Evolutionary conservation across 306 rosid species (phyloP).

Genomic region (Cicer judaicum): DNA sequence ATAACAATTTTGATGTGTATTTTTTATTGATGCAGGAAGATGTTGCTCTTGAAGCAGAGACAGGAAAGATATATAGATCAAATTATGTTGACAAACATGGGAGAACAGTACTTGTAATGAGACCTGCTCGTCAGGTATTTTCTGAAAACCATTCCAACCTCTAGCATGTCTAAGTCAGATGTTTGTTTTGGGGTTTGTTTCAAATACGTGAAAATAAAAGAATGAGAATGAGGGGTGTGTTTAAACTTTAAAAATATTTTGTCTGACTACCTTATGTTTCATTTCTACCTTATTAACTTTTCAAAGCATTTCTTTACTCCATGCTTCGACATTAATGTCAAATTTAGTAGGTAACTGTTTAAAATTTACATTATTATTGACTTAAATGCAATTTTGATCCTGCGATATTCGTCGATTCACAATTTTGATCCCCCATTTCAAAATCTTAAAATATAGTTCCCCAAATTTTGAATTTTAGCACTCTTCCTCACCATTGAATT

Average conservation of each 20-base stretch:
- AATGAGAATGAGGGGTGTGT: constrained; percentile 21
- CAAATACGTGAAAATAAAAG: constrained; percentile 27
- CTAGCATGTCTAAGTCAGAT: constrained; percentile 32
- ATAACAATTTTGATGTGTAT: not conserved
- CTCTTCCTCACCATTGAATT: too few species aligned
- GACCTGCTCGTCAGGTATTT: constrained; percentile 83
- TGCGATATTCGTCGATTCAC: too few species aligned
- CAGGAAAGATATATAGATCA: constrained; percentile 76
- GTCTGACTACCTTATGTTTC: constrained; percentile 12
- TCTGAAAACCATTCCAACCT: constrained; percentile 33
- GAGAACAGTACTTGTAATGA: constrained; percentile 77
- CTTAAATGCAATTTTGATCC: too few species aligned
- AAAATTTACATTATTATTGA: not conserved
- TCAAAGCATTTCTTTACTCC: constrained; percentile 5
- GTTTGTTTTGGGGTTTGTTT: constrained; percentile 20
- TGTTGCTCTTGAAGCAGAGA: constrained; percentile 77
- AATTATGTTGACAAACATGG: constrained; percentile 70
- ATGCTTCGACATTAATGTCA: not conserved
- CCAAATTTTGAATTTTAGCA: too few species aligned
- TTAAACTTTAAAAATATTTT: constrained; percentile 3
- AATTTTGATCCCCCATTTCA: too few species aligned
- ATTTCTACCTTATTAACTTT: constrained; percentile 25
- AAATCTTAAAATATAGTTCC: too few species aligned
- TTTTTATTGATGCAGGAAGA: constrained; percentile 64
- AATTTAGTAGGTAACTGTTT: constrained; percentile 1